Conservation (phyloP, 352 stramenopile genomes). For the Pythium folliculosum region DNA sequence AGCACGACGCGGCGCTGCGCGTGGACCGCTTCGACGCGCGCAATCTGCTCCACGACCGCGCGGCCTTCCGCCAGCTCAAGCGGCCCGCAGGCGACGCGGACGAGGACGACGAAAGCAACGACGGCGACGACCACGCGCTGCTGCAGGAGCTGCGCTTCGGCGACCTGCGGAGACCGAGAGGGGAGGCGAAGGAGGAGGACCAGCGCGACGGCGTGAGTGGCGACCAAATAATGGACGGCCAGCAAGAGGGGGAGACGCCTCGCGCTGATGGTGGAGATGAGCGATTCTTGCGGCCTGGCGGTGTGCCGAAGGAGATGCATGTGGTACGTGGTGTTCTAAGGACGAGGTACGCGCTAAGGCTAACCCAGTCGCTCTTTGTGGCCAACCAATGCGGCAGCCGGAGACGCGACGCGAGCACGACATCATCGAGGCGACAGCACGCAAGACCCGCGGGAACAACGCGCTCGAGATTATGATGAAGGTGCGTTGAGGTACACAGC, state of each 20-base stretch:
- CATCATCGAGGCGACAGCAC: constrained; percentile 13
- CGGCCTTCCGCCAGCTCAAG: constrained; percentile 50
- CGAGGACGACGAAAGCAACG: not conserved
- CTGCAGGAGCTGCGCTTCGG: constrained; percentile 19
- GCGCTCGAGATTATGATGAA: constrained; percentile 25
- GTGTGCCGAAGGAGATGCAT: not conserved
- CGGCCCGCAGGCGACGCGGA: not conserved
- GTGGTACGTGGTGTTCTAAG: not conserved
- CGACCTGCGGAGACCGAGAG: constrained; percentile 2
- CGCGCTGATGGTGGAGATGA: not conserved
- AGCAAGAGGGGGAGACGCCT: not conserved
- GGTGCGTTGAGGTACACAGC: not conserved
- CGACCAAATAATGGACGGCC: not conserved
- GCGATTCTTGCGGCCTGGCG: not conserved
- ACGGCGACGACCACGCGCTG: not conserved
- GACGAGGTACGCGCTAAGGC: no score
- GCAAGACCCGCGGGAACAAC: constrained; percentile 13
- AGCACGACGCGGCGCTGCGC: constrained; percentile 35
- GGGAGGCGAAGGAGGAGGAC: not conserved
- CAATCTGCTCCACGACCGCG: constrained; percentile 55
- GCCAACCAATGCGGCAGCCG: not conserved
- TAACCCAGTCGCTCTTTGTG: not conserved
- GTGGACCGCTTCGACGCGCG: constrained; percentile 67
- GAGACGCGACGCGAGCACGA: constrained; percentile 8
- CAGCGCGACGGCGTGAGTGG: not conserved